These are phyloP conservation scores for Leptographium radiaticola DNA, from an alignment of 2,329 filamentous ascomycete genomes.

Conservation along the genomic window DNA sequence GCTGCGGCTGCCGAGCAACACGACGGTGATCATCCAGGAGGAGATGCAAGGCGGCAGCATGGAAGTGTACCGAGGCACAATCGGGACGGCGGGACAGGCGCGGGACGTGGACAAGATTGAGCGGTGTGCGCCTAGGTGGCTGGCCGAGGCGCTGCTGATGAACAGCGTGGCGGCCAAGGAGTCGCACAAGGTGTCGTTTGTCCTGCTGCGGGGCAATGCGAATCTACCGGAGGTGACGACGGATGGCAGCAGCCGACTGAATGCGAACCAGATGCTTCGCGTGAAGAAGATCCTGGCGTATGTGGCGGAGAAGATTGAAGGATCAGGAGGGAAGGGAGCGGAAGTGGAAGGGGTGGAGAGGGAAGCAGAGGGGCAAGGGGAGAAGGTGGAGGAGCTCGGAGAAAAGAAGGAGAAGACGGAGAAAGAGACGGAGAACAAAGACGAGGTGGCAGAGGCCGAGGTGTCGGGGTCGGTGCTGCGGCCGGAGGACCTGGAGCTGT, in stretches of 20 bases:
- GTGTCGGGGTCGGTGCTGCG: conserved; percentile 42
- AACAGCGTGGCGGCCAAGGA: conserved; percentile 79
- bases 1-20: conserved; percentile 52
- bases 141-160: conserved; percentile 74
- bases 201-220: conserved; percentile 53
- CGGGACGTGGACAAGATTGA: conserved; percentile 73
- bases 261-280: conserved; percentile 91
- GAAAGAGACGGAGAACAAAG: not conserved
- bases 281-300: conserved; percentile 92
- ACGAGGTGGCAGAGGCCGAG: not conserved
- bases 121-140: conserved; percentile 78
- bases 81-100: conserved; percentile 51
- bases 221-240: conserved; percentile 58
- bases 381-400: not conserved
- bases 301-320: conserved; percentile 79
- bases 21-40: conserved; percentile 56
- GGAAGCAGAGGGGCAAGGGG: not conserved
- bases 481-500: conserved; percentile 85
- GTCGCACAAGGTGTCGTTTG: conserved; percentile 90
- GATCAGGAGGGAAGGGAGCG: not conserved
- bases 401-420: conserved; percentile 34
- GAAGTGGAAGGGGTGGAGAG: not conserved
- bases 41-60: conserved; percentile 57
- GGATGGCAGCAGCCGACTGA: conserved; percentile 80
- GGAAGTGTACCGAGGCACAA: conserved; percentile 83